Base-by-base conservation (phyloP, 352 stramenopile species). In the Phytophthora lateralis region DNA sequence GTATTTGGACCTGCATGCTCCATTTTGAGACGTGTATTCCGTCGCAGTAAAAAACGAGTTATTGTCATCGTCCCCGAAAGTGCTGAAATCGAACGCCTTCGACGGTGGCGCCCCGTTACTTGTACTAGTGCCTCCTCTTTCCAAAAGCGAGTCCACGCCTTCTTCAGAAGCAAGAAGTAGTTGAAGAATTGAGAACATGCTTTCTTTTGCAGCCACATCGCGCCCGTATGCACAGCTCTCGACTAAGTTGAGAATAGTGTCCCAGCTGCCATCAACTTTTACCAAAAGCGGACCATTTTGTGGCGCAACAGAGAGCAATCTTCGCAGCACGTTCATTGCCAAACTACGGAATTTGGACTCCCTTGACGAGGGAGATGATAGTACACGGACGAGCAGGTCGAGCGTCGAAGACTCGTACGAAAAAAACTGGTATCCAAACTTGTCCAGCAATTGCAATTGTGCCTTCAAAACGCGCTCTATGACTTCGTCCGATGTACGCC, bases 351-450 rank as follows among this genome's bases (percentile, higher is more conserved):
- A 72, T 55, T 66, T 70, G 5, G 60, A 59, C 7, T 67, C 53
- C 37, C 38, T 27, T 15, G 21, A 35, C 5, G 59, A 64, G 55
- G 44, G 46, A 57, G 60, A 51, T 26, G 51, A 60, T 41, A 78
- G 26, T 20, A 60, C 53, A 14, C 50, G 63, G 9, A 91, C 37
- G 2, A 93, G 54, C 14, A 93, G 55, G 27, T 84, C 77, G 24
- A 93, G 71, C 7, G 78, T 85, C 29, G 80, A 81, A 11, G 71
- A 90, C 53, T 93, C 76, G 55, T 75, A 93, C 10, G 80, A 91
- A 48, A 88, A 90, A 54, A 93, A 91, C 55, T 93, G 80, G 58
- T 85, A 85, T 34, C 71, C 80, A 32, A 89, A 93, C 42, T 89
- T 87, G 27, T 88, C 69, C 39, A 93, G 52, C 12, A 93, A 59